Evolutionary conservation across 2,329 filamentous ascomycete species (phyloP).

Genomic region (Akanthomyces lecanii): DNA sequence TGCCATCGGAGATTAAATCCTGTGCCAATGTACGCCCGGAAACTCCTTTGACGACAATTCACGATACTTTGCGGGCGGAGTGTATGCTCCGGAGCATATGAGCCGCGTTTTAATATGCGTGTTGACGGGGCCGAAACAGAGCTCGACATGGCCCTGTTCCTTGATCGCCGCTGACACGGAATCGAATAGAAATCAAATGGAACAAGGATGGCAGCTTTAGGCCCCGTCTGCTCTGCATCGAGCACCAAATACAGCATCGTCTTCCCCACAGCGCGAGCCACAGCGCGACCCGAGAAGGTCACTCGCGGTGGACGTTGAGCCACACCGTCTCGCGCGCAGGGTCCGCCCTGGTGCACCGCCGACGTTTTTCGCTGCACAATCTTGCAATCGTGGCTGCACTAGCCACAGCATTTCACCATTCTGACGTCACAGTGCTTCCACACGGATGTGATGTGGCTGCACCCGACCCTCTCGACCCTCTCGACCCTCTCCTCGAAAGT

Average conservation of each 20-base stretch:
- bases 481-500: not conserved
- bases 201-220: not conserved
- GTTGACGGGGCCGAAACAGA: no score
- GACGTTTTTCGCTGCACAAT: not conserved
- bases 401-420: not conserved
- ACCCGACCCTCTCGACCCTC: no score
- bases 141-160: not conserved
- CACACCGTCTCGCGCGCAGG: not conserved
- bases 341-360: not conserved
- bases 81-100: not conserved
- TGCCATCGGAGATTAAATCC: no score
- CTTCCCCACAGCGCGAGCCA: not conserved
- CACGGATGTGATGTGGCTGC: not conserved
- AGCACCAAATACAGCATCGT: not conserved
- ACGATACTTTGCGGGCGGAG: not conserved
- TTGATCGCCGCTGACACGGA: constrained; percentile 1
- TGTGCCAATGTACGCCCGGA: no score
- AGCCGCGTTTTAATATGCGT: not conserved
- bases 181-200: not conserved
- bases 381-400: not conserved
- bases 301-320: not conserved
- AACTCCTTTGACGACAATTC: not conserved
- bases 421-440: constrained; percentile 10
- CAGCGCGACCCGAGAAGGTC: not conserved
- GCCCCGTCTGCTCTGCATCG: constrained; percentile 1